Evolutionary conservation across 225 moss, liverwort and hornwort species (phyloP).

Genomic region (Bryoerythrophyllum caledonicum): DNA sequence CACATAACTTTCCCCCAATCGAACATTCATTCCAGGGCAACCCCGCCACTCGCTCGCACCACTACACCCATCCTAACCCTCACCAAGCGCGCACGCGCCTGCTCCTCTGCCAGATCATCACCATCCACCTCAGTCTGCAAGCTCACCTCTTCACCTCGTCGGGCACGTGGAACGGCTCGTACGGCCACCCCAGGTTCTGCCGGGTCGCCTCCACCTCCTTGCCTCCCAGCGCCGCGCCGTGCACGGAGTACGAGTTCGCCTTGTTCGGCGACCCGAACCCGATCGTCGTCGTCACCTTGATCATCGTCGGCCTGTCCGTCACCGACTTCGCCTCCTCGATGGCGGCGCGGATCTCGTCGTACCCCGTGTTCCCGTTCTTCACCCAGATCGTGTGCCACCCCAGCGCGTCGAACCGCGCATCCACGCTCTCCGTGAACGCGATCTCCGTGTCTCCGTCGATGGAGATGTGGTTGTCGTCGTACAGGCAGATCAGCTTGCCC

Average conservation of each 20-base stretch:
- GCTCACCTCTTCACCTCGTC: conserved; percentile 84
- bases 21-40: not conserved
- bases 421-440: conserved; percentile 80
- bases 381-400: conserved; percentile 60
- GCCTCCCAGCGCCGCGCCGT: conserved; percentile 76
- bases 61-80: not conserved
- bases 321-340: conserved; percentile 92
- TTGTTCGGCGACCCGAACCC: conserved; percentile 68
- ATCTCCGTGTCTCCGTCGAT: conserved; percentile 87
- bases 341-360: conserved; percentile 73
- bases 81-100: not conserved
- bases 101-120: not conserved
- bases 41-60: not conserved
- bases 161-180: conserved; percentile 83
- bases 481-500: conserved; percentile 74
- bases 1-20: not conserved
- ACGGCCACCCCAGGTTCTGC: conserved; percentile 79
- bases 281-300: conserved; percentile 93
- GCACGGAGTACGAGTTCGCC: conserved; percentile 63
- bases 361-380: conserved; percentile 75
- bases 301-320: conserved; percentile 84
- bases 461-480: conserved; percentile 91
- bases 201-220: conserved; percentile 95
- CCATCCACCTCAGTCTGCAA: not conserved
- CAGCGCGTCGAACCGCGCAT: conserved; percentile 56